Evolutionary conservation across 257 asterid species (phyloP), one percentile per base, ranked within the genome.

Genomic region (Salvia rosmarinus): DNA sequence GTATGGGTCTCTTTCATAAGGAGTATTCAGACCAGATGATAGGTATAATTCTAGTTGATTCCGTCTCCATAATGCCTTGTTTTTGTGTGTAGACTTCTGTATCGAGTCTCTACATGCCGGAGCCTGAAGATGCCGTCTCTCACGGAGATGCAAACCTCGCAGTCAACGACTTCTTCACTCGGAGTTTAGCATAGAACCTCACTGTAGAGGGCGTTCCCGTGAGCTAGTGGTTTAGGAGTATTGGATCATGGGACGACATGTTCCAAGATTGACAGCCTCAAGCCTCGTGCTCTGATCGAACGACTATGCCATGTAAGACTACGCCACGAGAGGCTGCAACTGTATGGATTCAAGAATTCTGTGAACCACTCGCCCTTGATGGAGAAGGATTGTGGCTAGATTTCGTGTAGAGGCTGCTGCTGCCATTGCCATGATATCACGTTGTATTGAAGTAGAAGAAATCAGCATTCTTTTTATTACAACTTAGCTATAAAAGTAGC

Each of bases 71-170:
- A 10, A 64, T 62, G 34, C 46, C 4, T 30, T 6, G 23, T 68
- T 58, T 32, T 21, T 73, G 63, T 73, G 71, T 64, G 62, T 82
- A 95, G 99, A 88, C 87, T 72, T 86, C 96, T 58, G 84, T 75
- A 67, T 77, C 88, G 37, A 91, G 75, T 78, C 91, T 94, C 23
- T 89, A 39, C 81, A 89, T 94, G 95, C 99, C 99, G 3, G 99
- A 91, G 64, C 98, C 97, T 59, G 99, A 94, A 73, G 99, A 94
- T 70, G 99, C 97, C 5, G 99, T 94, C 20, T 64, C 98, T 5
- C 99, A 95, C 67, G 99, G 99, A 64, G 99, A 95, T 83, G 88
- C 98, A 54, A 86, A 63, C 75, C 98, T 95, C 30, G 99, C 98
- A 20, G 98, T 89, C 35, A 82, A 88, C 65, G 97, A 95, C 79